Evolutionary conservation across 768 basidiomycete genomes (phyloP), one percentile per base, ranked within the genome.

Genomic region (Trametes gibbosa): DNA sequence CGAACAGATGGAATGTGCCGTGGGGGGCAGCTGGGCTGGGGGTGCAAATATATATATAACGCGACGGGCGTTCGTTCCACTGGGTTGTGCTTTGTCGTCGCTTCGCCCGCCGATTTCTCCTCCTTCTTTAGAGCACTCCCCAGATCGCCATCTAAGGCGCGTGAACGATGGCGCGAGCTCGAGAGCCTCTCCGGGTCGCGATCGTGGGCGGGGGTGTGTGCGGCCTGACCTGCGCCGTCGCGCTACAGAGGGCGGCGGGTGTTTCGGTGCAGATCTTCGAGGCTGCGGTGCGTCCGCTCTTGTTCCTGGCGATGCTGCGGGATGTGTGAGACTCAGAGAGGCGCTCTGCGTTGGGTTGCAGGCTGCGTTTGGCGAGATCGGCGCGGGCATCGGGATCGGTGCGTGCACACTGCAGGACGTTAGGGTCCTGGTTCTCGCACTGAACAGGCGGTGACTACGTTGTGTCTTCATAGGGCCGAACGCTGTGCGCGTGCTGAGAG

Each of bases 131-230:
- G 29, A 5, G 29, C 29, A 32, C 5, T 4, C 29, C 29, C 10
- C 29, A 32, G 10, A 32, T 32, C 29, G 29, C 5, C 5, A 32
- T 32, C 29, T 32, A 4, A 32, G 10, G 29, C 29, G n/a, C n/a
- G n/a, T n/a, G n/a, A n/a, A n/a, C n/a, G n/a, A n/a, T n/a, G n/a
- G n/a, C n/a, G n/a, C n/a, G 40, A 41, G 6, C 9, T 79, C 7
- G 13, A 39, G 17, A 39, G 29, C 29, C 29, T 10, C 37, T 83
- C 58, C 69, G 72, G 35, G 73, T 84, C 35, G 81, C 81, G 0
- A 77, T 85, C 40, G 73, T 84, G 3, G 83, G 84, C n/a, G 82
- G 82, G 24, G 83, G 84, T 9, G 77, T 84, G 68, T 79, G 77
- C 57, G 81, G 82, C 16, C 68, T 84, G 10, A 72, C 77, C 1